phyloP scores from a whole-genome alignment of 1,284 basidiomycete species.

The Microbotryomycetes sp. region DNA sequence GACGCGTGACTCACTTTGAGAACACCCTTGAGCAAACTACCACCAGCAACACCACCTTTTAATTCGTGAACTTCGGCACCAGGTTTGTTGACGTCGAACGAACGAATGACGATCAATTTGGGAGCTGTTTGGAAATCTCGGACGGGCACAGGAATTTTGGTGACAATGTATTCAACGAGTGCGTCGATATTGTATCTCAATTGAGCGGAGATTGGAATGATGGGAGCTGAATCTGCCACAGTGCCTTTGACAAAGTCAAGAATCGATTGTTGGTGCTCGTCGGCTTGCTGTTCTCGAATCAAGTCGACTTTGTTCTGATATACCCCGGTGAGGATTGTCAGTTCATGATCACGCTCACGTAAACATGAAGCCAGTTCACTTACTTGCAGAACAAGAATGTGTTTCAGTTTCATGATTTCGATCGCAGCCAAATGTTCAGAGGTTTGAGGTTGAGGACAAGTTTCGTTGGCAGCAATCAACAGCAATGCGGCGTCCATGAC shows the following conservation, averaged over 20 bases:
- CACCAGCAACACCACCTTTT: constrained; percentile 96
- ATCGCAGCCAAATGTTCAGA: constrained; percentile 97
- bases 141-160: constrained; percentile 86
- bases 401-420: constrained; percentile 97
- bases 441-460: constrained; percentile 97
- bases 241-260: constrained; percentile 89
- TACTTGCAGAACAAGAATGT: constrained; percentile 89
- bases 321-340: too few species aligned
- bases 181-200: constrained; percentile 99
- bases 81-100: constrained; percentile 99
- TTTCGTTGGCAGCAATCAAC: constrained; percentile 93
- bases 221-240: constrained; percentile 91
- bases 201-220: constrained; percentile 97
- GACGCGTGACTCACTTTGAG: constrained; percentile 52
- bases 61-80: constrained; percentile 94
- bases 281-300: constrained; percentile 82
- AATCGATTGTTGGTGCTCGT: constrained; percentile 91
- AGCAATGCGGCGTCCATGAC: constrained; percentile 97
- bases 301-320: constrained; percentile 76
- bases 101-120: constrained; percentile 89
- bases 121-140: constrained; percentile 90
- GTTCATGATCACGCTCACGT: too few species aligned
- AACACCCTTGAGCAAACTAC: constrained; percentile 88
- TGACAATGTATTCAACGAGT: constrained; percentile 99
- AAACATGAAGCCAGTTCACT: background rate